phyloP scores from a whole-genome alignment of 192 early-diverging fungal genomes.

The Entomortierella beljakovae region DNA sequence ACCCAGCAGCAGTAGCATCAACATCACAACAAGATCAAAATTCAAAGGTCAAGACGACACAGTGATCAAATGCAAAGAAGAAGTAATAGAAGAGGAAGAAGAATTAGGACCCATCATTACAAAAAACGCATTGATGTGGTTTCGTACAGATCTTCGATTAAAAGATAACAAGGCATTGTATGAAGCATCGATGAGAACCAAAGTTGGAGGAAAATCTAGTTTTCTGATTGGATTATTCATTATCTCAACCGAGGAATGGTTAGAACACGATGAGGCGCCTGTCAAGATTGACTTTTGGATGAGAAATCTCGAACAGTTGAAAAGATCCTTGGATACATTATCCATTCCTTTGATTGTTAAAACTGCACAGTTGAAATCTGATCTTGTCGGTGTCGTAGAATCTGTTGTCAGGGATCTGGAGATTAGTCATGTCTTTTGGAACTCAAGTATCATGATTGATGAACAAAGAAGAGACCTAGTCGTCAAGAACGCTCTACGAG shows the following conservation, averaged over 20 bases:
- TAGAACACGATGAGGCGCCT: constrained; percentile 64
- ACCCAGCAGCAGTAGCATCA: too few relatives aligned
- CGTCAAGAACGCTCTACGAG: constrained; percentile 20
- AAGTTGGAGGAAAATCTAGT: constrained; percentile 5
- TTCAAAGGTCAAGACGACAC: background rate
- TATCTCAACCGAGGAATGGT: constrained; percentile 66
- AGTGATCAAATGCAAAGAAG: background rate
- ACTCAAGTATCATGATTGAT: constrained; percentile 54
- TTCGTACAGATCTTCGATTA: constrained; percentile 59
- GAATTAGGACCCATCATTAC: constrained; percentile 9
- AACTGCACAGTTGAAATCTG: constrained; percentile 31
- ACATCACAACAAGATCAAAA: background rate
- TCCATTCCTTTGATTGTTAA: constrained; percentile 60
- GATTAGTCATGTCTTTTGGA: constrained; percentile 53
- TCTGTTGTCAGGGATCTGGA: constrained; percentile 17
- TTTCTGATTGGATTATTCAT: constrained; percentile 62
- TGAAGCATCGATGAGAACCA: constrained; percentile 44
- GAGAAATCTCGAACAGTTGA: constrained; percentile 56
- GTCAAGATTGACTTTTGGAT: constrained; percentile 67
- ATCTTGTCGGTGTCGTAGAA: constrained; percentile 12
- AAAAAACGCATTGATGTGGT: constrained; percentile 58
- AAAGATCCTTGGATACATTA: constrained; percentile 33
- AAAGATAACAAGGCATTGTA: constrained; percentile 58
- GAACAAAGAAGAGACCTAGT: constrained; percentile 56
- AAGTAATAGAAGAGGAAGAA: constrained; percentile 5